A percentile compares a stretch with the other conserved stretches of the same genome.
These are phyloP conservation scores for Ambrosia hybrid DNA, from an alignment of 140 eudicot genomes.

Conservation along the genomic window DNA sequence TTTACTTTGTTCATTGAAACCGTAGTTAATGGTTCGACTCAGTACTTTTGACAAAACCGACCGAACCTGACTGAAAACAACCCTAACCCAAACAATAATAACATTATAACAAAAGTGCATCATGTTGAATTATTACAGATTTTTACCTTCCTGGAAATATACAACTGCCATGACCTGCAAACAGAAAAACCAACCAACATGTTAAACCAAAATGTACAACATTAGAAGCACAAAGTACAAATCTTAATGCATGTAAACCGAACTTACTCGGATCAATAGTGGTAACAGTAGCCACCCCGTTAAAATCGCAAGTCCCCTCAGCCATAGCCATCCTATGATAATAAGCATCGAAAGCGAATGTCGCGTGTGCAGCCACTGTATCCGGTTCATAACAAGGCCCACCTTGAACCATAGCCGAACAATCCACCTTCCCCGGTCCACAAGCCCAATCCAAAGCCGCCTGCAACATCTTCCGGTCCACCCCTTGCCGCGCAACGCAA, in stretches of 20 bases:
- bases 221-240: slow-evolving; percentile 11
- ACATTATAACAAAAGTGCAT: too few relatives aligned
- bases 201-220: neutral
- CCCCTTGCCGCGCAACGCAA: slow-evolving; percentile 67
- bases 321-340: slow-evolving; percentile 75
- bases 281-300: slow-evolving; percentile 75
- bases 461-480: slow-evolving; percentile 73
- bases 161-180: slow-evolving; percentile 83
- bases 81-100: too few relatives aligned
- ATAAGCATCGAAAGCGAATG: slow-evolving; percentile 73
- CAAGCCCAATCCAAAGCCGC: slow-evolving; percentile 94
- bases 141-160: slow-evolving; percentile 70
- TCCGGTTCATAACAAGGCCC: slow-evolving; percentile 74
- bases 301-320: slow-evolving; percentile 75
- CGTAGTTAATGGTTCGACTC: too few relatives aligned
- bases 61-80: too few relatives aligned
- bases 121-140: neutral
- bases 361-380: slow-evolving; percentile 63
- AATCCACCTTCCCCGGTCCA: slow-evolving; percentile 83
- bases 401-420: slow-evolving; percentile 72
- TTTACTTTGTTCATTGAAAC: too few relatives aligned
- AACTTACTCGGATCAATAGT: slow-evolving; percentile 79
- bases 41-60: too few relatives aligned
- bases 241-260: neutral
- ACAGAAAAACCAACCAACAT: neutral